Evolutionary conservation across 2,329 filamentous ascomycete genomes (phyloP).

Genomic region (Ascosphaera aggregata): DNA sequence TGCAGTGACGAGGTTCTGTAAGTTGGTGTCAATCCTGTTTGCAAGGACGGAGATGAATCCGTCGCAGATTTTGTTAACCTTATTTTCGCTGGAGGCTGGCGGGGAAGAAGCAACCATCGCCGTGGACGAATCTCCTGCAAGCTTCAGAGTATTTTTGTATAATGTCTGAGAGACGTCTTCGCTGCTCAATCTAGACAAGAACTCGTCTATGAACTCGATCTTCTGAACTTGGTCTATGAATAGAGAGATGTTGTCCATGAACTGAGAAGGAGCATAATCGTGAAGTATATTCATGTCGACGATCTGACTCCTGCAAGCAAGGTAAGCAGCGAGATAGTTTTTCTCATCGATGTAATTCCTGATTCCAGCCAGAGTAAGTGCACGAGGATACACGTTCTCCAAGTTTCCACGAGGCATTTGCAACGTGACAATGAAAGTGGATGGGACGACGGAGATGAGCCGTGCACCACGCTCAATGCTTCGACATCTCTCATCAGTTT

Average conservation of each 20-base stretch:
- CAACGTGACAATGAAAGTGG: constrained; percentile 60
- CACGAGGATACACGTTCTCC: constrained; percentile 82
- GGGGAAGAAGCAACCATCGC: constrained; percentile 9
- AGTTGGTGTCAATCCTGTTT: constrained; percentile 34
- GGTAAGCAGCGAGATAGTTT: constrained; percentile 65
- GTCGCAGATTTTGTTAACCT: constrained; percentile 77
- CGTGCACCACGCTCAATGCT: constrained; percentile 76
- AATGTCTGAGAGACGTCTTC: constrained; percentile 88
- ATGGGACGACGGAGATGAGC: constrained; percentile 73
- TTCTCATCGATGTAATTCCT: constrained; percentile 55
- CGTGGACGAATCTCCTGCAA: constrained; percentile 11
- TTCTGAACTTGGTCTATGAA: constrained; percentile 74
- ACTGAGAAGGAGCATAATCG: constrained; percentile 73
- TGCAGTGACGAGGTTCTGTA: constrained; percentile 86
- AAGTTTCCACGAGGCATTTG: constrained; percentile 94
- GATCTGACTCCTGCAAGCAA: constrained; percentile 71
- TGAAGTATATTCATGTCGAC: constrained; percentile 97
- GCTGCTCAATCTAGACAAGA: constrained; percentile 64
- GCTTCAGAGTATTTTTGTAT: constrained; percentile 63
- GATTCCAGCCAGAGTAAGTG: constrained; percentile 79
- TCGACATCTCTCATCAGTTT: constrained; percentile 76
- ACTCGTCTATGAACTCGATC: constrained; percentile 65
- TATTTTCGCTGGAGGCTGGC: constrained; percentile 20
- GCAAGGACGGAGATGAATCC: constrained; percentile 50
- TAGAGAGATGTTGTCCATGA: constrained; percentile 47